A percentile compares a stretch with the other conserved stretches of the same genome.
These are phyloP conservation scores for Entomortierella parvispora DNA, from an alignment of 192 early-diverging fungal species.

Conservation along the genomic window DNA sequence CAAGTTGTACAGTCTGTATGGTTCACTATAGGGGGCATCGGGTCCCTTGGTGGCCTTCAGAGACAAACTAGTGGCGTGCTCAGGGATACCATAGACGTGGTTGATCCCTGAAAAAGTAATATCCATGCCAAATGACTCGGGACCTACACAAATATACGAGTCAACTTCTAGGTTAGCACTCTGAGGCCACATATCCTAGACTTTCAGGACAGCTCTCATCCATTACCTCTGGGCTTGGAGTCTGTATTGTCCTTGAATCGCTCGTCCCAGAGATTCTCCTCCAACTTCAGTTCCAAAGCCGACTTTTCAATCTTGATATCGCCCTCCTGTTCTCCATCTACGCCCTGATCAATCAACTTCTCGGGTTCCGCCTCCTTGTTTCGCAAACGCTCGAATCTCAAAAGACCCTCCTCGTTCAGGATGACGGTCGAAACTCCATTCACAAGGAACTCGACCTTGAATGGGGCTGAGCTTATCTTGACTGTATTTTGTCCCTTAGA, in stretches of 20 bases:
- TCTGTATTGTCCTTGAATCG: conserved; percentile 89
- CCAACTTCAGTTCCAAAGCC: conserved; percentile 39
- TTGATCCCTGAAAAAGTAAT: conserved; percentile 85
- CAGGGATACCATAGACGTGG: conserved; percentile 96
- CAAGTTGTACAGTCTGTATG: conserved; percentile 96
- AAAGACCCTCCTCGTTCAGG: conserved; percentile 86
- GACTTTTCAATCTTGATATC: conserved; percentile 57
- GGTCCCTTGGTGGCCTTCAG: conserved; percentile 87
- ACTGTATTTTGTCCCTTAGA: conserved; percentile 52
- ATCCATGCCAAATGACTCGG: conserved; percentile 94
- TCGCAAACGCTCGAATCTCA: conserved; percentile 86
- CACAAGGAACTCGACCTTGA: conserved; percentile 68
- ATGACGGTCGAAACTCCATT: conserved; percentile 66
- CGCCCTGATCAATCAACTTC: conserved; percentile 48
- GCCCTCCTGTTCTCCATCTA: conserved; percentile 53
- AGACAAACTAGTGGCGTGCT: conserved; percentile 89
- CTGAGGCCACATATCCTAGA: too few relatives aligned
- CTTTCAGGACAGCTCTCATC: too few relatives aligned
- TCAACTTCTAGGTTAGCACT: too few relatives aligned
- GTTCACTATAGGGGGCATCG: conserved; percentile 81
- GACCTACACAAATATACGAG: too few relatives aligned
- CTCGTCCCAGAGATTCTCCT: conserved; percentile 84
- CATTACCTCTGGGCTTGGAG: conserved; percentile 89
- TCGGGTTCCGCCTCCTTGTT: conserved; percentile 63
- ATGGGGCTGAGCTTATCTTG: conserved; percentile 63